phyloP scores from a whole-genome alignment of 2,329 filamentous ascomycete species.

The Diaporthe vaccinii region DNA sequence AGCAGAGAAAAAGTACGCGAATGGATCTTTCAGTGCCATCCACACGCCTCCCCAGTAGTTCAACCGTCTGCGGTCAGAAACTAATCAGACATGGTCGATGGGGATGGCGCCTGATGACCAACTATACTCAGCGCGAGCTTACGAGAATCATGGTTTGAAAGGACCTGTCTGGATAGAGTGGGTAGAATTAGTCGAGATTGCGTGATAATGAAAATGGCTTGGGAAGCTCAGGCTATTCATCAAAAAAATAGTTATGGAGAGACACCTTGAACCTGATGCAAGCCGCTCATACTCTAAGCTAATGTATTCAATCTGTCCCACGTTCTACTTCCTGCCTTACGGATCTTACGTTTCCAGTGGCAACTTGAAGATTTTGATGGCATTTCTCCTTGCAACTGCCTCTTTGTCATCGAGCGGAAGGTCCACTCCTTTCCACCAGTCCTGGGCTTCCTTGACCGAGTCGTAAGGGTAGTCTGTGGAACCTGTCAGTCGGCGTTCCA shows the following conservation, averaged over 20 bases:
- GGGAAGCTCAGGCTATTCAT: too few relatives aligned
- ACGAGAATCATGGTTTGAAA: too few relatives aligned
- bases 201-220: too few relatives aligned
- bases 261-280: too few relatives aligned
- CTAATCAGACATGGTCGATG: too few relatives aligned
- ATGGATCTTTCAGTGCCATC: not conserved
- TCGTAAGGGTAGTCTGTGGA: constrained; percentile 52
- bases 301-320: not conserved
- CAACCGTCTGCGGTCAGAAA: too few relatives aligned
- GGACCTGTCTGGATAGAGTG: too few relatives aligned
- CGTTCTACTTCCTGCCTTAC: not conserved
- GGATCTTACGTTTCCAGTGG: constrained; percentile 44
- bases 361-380: constrained; percentile 52
- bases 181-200: too few relatives aligned
- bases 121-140: too few relatives aligned
- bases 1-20: not conserved
- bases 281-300: not conserved
- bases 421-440: constrained; percentile 51
- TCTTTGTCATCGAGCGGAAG: constrained; percentile 48
- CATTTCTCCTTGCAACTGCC: constrained; percentile 48
- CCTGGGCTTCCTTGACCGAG: constrained; percentile 49
- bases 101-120: too few relatives aligned
- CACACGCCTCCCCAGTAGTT: not conserved
- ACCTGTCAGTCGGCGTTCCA: constrained; percentile 30
- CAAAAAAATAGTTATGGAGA: too few relatives aligned